Evolutionary conservation across 352 stramenopile species (phyloP).

Genomic region (Phytophthora pseudosyringae): DNA sequence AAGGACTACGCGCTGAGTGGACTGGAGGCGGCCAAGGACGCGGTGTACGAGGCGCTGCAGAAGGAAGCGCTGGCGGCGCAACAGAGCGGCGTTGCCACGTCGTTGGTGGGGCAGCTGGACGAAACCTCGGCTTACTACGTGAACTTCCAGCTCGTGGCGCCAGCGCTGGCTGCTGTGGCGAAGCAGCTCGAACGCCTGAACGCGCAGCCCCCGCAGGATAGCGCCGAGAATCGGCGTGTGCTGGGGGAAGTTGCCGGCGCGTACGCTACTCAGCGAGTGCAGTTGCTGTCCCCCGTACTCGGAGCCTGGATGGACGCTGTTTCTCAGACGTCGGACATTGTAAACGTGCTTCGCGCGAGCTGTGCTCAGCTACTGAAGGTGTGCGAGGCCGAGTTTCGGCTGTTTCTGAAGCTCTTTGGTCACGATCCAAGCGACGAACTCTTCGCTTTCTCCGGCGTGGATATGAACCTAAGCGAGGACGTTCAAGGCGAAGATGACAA

Average conservation of each 20-base stretch:
- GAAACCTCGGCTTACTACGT: conserved; percentile 82
- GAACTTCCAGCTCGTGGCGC: conserved; percentile 75
- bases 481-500: conserved; percentile 46
- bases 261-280: conserved; percentile 66
- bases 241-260: conserved; percentile 61
- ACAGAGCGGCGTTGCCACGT: conserved; percentile 16
- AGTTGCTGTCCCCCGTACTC: conserved; percentile 64
- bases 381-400: conserved; percentile 75
- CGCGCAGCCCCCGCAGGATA: conserved; percentile 36
- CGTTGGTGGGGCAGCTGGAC: conserved; percentile 48
- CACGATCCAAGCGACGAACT: conserved; percentile 61
- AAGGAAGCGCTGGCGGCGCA: conserved; percentile 26
- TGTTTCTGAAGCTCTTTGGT: conserved; percentile 79
- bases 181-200: conserved; percentile 68
- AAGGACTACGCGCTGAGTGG: conserved; percentile 77
- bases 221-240: conserved; percentile 48
- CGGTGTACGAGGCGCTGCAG: conserved; percentile 62
- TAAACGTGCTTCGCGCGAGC: conserved; percentile 72
- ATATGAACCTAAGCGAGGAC: conserved; percentile 25
- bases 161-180: conserved; percentile 59
- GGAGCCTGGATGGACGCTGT: conserved; percentile 54
- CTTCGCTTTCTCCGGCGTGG: conserved; percentile 44
- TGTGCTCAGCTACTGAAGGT: conserved; percentile 73
- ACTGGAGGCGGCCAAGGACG: conserved; percentile 72
- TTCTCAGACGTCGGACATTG: conserved; percentile 69